These are phyloP conservation scores for Pilaira anomala DNA, from an alignment of 192 early-diverging fungal species.

Conservation along the genomic window DNA sequence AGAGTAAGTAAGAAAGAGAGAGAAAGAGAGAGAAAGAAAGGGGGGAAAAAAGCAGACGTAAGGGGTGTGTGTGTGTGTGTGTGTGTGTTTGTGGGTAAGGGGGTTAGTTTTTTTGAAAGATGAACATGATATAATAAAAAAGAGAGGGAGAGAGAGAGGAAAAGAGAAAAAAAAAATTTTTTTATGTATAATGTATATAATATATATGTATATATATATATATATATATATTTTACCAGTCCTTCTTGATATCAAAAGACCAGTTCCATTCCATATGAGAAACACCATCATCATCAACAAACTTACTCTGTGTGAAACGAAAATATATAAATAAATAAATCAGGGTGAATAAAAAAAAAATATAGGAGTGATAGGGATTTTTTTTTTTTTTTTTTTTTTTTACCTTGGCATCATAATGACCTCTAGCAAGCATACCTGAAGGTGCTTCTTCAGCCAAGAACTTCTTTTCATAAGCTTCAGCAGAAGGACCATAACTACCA, in stretches of 20 bases:
- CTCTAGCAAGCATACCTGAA: constrained; percentile 86
- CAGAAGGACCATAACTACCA: constrained; percentile 88
- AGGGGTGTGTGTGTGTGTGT: no score
- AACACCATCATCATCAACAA: constrained; percentile 88
- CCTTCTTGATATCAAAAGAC: constrained; percentile 46
- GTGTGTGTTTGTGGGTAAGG: no score
- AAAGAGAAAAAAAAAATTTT: no score
- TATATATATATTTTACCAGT: constrained; percentile 28
- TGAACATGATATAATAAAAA: no score
- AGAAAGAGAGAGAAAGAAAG: no score
- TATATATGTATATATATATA: constrained; percentile 1
- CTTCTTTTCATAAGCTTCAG: constrained; percentile 80
- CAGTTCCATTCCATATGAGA: constrained; percentile 82
- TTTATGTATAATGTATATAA: no score
- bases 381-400: no score
- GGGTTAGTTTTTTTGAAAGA: no score
- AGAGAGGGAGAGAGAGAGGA: no score
- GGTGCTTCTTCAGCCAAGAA: constrained; percentile 89
- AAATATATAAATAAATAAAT: background rate
- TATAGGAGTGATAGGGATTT: background rate
- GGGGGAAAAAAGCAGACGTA: no score
- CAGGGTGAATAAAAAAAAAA: constrained; percentile 10
- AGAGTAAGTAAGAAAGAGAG: no score
- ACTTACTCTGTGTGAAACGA: constrained; percentile 60
- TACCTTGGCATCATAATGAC: constrained; percentile 82